Evolutionary conservation across 1,284 basidiomycete genomes (phyloP).

Genomic region (Marasmius tenuissimus): DNA sequence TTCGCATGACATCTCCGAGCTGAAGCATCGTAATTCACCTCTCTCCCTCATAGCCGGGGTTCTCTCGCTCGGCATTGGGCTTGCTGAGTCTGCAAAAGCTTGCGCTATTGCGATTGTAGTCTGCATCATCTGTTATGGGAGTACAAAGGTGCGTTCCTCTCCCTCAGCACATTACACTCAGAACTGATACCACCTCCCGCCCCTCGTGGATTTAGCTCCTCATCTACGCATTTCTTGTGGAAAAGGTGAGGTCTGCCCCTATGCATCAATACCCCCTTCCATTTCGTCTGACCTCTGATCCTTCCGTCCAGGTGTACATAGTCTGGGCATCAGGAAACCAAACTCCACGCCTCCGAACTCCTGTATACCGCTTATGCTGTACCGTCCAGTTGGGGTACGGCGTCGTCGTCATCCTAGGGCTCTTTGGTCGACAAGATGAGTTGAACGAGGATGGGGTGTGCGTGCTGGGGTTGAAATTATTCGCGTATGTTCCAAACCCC

Average conservation of each 20-base stretch:
- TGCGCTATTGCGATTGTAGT: slow-evolving; percentile 5
- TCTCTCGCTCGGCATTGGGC: slow-evolving; percentile 3
- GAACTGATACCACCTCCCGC: background rate
- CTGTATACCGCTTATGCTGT: slow-evolving; percentile 8
- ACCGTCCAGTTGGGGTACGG: slow-evolving; percentile 5
- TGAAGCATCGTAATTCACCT: no score
- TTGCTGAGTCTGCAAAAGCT: background rate
- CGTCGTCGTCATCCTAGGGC: slow-evolving; percentile 3
- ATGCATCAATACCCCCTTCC: background rate
- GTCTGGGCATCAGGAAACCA: slow-evolving; percentile 14
- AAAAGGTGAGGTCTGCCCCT: background rate
- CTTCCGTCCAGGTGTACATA: slow-evolving; percentile 8
- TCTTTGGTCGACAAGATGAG: slow-evolving; percentile 5
- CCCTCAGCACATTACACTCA: background rate
- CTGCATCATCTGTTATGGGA: slow-evolving; percentile 9
- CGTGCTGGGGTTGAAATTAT: slow-evolving; percentile 8
- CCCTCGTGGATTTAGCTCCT: background rate
- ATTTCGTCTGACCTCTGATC: background rate
- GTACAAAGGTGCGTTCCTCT: slow-evolving; percentile 6
- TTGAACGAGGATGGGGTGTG: slow-evolving; percentile 8
- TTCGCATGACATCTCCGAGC: no score
- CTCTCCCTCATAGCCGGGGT: slow-evolving; percentile 4
- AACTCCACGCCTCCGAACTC: slow-evolving; percentile 4
- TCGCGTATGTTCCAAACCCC: slow-evolving; percentile 1
- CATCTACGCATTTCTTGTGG: slow-evolving; percentile 10